Evolutionary conservation across 2,329 filamentous ascomycete species (phyloP).

Genomic region (Atkinsonella hypoxylon): DNA sequence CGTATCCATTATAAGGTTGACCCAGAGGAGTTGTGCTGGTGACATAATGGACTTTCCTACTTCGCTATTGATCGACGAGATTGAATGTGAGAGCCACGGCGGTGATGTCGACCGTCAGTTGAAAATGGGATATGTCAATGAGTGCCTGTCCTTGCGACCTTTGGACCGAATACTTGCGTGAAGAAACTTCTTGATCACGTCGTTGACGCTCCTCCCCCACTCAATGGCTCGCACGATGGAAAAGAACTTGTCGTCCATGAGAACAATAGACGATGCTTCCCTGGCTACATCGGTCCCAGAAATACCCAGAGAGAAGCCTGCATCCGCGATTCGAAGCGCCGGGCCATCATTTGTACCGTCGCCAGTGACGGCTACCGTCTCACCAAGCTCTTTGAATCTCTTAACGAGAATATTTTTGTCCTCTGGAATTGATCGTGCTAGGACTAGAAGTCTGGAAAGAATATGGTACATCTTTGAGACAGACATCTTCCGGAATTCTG

Average conservation of each 20-base stretch:
- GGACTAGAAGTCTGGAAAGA: slow-evolving; percentile 35
- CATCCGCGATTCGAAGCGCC: slow-evolving; percentile 51
- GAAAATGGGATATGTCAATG: slow-evolving; percentile 27
- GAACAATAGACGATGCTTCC: slow-evolving; percentile 54
- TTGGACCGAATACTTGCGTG: slow-evolving; percentile 27
- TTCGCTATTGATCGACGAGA: slow-evolving; percentile 46
- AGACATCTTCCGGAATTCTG: not conserved
- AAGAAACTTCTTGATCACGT: slow-evolving; percentile 56
- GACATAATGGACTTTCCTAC: slow-evolving; percentile 47
- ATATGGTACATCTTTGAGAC: slow-evolving; percentile 33
- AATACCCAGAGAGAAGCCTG: slow-evolving; percentile 57
- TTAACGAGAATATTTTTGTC: slow-evolving; percentile 46
- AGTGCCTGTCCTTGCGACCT: not conserved
- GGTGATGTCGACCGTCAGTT: slow-evolving; percentile 60
- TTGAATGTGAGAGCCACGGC: slow-evolving; percentile 54
- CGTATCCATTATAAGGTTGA: slow-evolving; percentile 60
- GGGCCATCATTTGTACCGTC: slow-evolving; percentile 57
- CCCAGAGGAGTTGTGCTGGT: slow-evolving; percentile 56
- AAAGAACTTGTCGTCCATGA: slow-evolving; percentile 55
- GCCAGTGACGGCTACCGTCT: slow-evolving; percentile 51
- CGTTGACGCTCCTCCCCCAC: slow-evolving; percentile 57
- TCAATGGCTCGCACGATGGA: slow-evolving; percentile 55
- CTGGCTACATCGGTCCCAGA: slow-evolving; percentile 57
- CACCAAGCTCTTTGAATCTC: slow-evolving; percentile 38
- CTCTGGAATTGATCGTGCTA: slow-evolving; percentile 47